Percentiles rank a stretch among this genome's conserved stretches.
These are phyloP conservation scores for Penicillium paxilli DNA, from an alignment of 495 filamentous ascomycete species.

Conservation along the genomic window DNA sequence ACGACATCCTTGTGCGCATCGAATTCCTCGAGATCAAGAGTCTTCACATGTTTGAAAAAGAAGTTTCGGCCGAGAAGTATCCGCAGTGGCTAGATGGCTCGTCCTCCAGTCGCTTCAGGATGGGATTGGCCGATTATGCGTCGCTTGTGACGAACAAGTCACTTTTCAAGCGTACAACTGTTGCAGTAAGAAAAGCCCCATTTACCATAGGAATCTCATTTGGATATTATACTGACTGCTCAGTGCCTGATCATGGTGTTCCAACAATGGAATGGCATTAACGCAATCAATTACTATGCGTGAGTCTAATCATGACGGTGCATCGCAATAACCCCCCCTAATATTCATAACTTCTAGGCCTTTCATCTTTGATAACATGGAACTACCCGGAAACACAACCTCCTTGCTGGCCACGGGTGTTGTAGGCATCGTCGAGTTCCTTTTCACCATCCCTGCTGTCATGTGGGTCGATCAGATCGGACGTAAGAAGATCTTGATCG, in stretches of 20 bases:
- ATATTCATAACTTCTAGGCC: slow-evolving; percentile 18
- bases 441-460: slow-evolving; percentile 67
- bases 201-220: background rate
- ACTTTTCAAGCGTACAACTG: slow-evolving; percentile 36
- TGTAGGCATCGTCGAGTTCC: slow-evolving; percentile 74
- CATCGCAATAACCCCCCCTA: background rate
- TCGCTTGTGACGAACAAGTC: slow-evolving; percentile 36
- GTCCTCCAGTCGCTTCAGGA: slow-evolving; percentile 30
- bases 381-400: slow-evolving; percentile 48
- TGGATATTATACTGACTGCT: slow-evolving; percentile 2
- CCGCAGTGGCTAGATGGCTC: slow-evolving; percentile 33
- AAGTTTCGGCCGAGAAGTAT: slow-evolving; percentile 55
- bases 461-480: slow-evolving; percentile 75
- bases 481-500: slow-evolving; percentile 73
- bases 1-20: slow-evolving; percentile 69
- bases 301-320: slow-evolving; percentile 3
- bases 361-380: slow-evolving; percentile 38
- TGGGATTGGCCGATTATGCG: slow-evolving; percentile 29
- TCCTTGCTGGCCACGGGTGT: slow-evolving; percentile 70
- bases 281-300: slow-evolving; percentile 32
- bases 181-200: slow-evolving; percentile 25
- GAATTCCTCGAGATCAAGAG: slow-evolving; percentile 82
- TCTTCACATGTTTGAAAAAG: slow-evolving; percentile 71
- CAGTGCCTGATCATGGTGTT: slow-evolving; percentile 44
- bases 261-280: slow-evolving; percentile 67